Conservation (phyloP, 2,329 filamentous ascomycete genomes). For the Verticillium tricorpus region DNA sequence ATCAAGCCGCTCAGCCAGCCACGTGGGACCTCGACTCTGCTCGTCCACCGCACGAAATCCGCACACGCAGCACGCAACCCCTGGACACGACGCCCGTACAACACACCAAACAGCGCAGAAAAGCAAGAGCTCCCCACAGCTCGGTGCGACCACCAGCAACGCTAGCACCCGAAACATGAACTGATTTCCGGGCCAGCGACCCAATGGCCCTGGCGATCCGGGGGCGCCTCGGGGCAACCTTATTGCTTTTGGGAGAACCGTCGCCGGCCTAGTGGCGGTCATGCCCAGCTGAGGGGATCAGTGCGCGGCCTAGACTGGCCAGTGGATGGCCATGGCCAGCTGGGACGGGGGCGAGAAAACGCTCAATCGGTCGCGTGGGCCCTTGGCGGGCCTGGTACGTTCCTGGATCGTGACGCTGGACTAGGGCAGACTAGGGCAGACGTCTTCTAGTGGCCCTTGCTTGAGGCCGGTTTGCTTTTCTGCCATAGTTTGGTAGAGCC, state of each 20-base stretch:
- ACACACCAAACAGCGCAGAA: not conserved
- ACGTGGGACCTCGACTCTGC: not conserved
- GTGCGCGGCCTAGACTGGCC: not conserved
- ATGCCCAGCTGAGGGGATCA: not conserved
- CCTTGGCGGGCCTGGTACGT: not conserved
- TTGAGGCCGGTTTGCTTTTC: not conserved
- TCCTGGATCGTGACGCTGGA: not conserved
- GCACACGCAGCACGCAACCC: not conserved
- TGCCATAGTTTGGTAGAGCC: not conserved
- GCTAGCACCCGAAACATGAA: not conserved
- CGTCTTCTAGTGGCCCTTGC: not conserved
- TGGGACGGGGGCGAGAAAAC: not conserved
- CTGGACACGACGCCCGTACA: not conserved
- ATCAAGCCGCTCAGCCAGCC: not conserved
- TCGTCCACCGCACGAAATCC: not conserved
- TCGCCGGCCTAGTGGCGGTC: not conserved
- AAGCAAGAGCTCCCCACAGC: not conserved
- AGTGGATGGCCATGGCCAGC: not conserved
- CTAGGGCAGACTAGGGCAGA: not conserved
- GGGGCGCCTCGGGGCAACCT: not conserved
- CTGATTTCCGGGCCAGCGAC: not conserved
- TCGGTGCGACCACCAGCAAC: not conserved
- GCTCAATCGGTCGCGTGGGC: not conserved
- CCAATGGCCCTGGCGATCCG: not conserved
- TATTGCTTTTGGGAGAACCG: not conserved